Conservation (phyloP, 2,329 filamentous ascomycete genomes). For the Domatiomyces globalis region DNA sequence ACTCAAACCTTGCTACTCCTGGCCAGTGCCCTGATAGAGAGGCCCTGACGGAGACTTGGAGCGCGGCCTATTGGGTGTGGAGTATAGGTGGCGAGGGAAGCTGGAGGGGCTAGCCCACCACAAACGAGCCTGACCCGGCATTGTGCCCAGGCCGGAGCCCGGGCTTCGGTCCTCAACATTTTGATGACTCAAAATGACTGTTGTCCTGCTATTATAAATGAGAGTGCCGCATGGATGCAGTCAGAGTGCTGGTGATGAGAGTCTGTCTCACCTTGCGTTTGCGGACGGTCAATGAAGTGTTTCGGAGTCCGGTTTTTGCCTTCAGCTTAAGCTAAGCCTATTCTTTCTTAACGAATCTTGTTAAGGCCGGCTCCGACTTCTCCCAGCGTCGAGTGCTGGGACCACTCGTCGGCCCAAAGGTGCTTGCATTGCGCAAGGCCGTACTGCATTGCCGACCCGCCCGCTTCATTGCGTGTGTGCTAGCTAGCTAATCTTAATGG, state of each 20-base stretch:
- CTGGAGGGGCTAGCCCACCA: too few relatives aligned
- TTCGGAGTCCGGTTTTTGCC: neutral
- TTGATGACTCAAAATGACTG: too few relatives aligned
- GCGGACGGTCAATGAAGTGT: neutral
- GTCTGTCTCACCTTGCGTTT: too few relatives aligned
- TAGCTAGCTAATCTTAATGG: slow-evolving; percentile 5
- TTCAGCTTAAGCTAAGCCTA: neutral
- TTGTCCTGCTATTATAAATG: too few relatives aligned
- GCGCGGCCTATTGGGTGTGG: too few relatives aligned
- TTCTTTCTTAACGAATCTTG: neutral
- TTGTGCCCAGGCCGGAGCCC: too few relatives aligned
- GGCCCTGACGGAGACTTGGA: too few relatives aligned
- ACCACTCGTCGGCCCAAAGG: neutral
- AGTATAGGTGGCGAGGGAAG: too few relatives aligned
- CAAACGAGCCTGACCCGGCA: too few relatives aligned
- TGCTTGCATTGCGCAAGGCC: neutral
- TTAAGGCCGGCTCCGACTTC: neutral
- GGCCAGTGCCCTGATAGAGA: too few relatives aligned
- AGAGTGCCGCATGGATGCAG: neutral
- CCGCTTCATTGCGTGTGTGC: neutral
- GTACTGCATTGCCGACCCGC: neutral
- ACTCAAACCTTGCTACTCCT: too few relatives aligned
- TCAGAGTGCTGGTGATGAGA: neutral
- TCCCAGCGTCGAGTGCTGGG: neutral
- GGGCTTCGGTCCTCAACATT: too few relatives aligned